phyloP scores from a whole-genome alignment of 345 rosid species.

The Viola odorata region DNA sequence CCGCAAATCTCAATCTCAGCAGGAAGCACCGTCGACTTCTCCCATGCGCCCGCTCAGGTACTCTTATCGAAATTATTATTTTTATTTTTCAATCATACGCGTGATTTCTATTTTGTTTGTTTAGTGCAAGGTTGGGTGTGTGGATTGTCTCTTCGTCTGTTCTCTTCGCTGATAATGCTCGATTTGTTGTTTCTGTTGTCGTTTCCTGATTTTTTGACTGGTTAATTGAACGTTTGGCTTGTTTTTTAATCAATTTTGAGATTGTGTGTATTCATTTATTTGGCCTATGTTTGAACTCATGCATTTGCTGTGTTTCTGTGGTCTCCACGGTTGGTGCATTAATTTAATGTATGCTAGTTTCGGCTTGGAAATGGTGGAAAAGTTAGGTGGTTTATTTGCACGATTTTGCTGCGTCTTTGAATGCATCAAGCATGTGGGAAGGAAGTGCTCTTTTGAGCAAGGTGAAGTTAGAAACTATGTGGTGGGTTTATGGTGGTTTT shows the following conservation, averaged over 20 bases:
- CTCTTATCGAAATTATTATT: background rate
- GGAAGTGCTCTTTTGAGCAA: too few species aligned
- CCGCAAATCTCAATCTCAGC: constrained; percentile 3
- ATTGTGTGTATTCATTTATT: background rate
- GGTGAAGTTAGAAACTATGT: too few species aligned
- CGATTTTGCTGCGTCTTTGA: background rate
- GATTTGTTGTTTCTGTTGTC: constrained; percentile 6
- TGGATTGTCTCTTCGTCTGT: background rate
- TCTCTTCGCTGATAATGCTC: background rate
- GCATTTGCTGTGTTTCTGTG: background rate
- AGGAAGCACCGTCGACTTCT: constrained; percentile 12
- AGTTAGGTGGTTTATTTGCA: constrained; percentile 1
- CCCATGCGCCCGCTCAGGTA: constrained; percentile 18
- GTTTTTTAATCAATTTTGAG: background rate
- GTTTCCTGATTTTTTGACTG: background rate
- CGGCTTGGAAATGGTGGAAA: background rate
- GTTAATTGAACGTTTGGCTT: background rate
- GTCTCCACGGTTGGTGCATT: background rate
- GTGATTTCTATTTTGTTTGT: background rate
- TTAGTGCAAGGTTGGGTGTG: background rate
- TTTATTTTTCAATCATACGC: background rate
- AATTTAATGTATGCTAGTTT: background rate
- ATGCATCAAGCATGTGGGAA: too few species aligned
- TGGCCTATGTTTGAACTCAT: background rate
- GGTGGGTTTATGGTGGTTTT: constrained; percentile 1